Base-by-base conservation (phyloP, 2,329 filamentous ascomycete species). In the Ceratocystis alfenasii region DNA sequence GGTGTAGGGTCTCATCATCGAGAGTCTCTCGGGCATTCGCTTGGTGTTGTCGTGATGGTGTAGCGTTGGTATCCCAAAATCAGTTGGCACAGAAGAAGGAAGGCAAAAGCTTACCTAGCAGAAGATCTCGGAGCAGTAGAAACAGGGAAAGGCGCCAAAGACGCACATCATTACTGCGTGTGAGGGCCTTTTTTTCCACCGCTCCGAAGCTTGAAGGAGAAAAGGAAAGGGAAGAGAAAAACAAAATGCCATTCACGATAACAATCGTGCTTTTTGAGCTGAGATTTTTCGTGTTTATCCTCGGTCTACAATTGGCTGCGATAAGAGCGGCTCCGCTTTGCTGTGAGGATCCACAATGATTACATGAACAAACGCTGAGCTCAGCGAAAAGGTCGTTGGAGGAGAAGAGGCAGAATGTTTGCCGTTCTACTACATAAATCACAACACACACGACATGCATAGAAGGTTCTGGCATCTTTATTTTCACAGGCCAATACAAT, bases 1-100 rank as follows among this genome's bases (percentile, higher is more conserved):
- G 66, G 66, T 67, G 66, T 71, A 73, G 72, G 74, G 74, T 73
- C 70, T 76, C 74, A 76, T 76, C 74, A 76, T 75, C 65, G 68
- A 67, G 68, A 53, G 41, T 36, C 64, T 59, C 15, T 20, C 36
- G 7, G 36, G 36, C 36, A 20, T 44, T 33, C 20, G 30, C 20
- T 22, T 45, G 30, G 20, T 44, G 28, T 57, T 57, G 33, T 53
- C 33, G 48, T 28, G 50, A 33, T 48, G 45, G 10, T 36, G 8
- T 17, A 30, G 10, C 15, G 22, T 2, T 25, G 41, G 6, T 6
- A 28, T 36, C 25, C 55, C 8, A 4, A 59, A 36, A 41, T 41
- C 12, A 15, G 25, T 17, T 3, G 25, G 12, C 17, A 10, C 1
- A 33, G 20, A 53, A 44, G 15, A 48, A 15, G 25, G 17, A 48